Percentiles rank a stretch among this genome's conserved stretches.
These are phyloP conservation scores for Solanum aculeatissimum DNA, from an alignment of 305 asterid genomes.

Conservation along the genomic window DNA sequence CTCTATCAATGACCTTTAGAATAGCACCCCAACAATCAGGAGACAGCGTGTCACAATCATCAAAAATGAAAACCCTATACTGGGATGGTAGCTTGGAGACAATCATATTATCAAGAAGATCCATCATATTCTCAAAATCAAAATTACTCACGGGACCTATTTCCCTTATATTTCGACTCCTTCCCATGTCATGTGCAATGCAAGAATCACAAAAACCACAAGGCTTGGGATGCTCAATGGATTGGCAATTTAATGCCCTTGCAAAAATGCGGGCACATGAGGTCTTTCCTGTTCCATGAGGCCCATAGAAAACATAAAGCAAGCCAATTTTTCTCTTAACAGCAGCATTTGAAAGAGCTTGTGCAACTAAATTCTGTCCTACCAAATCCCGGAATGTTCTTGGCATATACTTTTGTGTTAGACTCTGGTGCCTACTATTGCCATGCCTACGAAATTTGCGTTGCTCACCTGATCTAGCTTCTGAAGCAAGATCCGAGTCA, in stretches of 20 bases:
- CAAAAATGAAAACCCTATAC: slow-evolving; percentile 66
- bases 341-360: slow-evolving; percentile 81
- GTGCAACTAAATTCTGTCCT: slow-evolving; percentile 84
- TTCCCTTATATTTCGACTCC: slow-evolving; percentile 59
- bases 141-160: slow-evolving; percentile 61
- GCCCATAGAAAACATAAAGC: slow-evolving; percentile 87
- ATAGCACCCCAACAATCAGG: slow-evolving; percentile 81
- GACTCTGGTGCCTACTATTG: slow-evolving; percentile 63
- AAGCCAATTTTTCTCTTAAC: slow-evolving; percentile 61
- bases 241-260: slow-evolving; percentile 77
- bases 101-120: slow-evolving; percentile 43
- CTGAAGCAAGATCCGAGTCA: slow-evolving; percentile 76
- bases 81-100: slow-evolving; percentile 48
- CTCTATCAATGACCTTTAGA: slow-evolving; percentile 72
- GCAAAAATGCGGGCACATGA: slow-evolving; percentile 87
- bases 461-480: slow-evolving; percentile 58
- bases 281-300: slow-evolving; percentile 95
- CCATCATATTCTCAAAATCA: slow-evolving; percentile 44
- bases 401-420: slow-evolving; percentile 92
- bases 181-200: slow-evolving; percentile 42
- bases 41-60: slow-evolving; percentile 72
- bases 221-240: slow-evolving; percentile 66
- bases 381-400: slow-evolving; percentile 74
- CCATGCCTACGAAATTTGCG: slow-evolving; percentile 24
- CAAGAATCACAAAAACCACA: slow-evolving; percentile 85